Conservation (phyloP, 805 yeast species). For the Ogataea glucozyma region DNA sequence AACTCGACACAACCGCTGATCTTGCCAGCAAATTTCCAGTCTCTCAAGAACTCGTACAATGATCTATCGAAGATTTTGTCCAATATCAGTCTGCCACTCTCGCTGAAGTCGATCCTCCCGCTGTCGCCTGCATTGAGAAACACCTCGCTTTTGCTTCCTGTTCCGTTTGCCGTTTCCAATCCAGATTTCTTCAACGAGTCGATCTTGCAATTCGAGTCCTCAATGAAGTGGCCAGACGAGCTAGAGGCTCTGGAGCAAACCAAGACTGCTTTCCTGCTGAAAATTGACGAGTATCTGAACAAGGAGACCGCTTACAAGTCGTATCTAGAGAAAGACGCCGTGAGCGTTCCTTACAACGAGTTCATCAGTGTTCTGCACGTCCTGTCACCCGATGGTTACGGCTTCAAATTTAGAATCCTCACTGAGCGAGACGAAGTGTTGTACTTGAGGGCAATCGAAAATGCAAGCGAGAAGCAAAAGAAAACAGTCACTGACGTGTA, state of each 20-base stretch:
- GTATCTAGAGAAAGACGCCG: conserved; percentile 63
- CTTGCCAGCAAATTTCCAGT: conserved; percentile 43
- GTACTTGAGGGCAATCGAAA: conserved; percentile 69
- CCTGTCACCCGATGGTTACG: conserved; percentile 86
- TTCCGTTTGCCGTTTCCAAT: conserved; percentile 72
- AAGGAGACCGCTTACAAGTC: conserved; percentile 56
- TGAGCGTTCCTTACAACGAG: conserved; percentile 62
- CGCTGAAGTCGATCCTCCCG: conserved; percentile 70
- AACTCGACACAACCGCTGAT: conserved; percentile 49
- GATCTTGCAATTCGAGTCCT: conserved; percentile 83
- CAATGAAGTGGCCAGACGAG: conserved; percentile 96
- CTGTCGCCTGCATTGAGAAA: conserved; percentile 73
- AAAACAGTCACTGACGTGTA: conserved; percentile 61
- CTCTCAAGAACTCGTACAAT: conserved; percentile 52
- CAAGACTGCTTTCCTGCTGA: conserved; percentile 84
- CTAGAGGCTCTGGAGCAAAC: conserved; percentile 80
- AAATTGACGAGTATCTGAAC: conserved; percentile 51
- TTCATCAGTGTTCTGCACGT: conserved; percentile 61
- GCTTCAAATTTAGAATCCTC: conserved; percentile 72
- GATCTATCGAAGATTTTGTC: conserved; percentile 48
- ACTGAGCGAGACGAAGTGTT: conserved; percentile 83
- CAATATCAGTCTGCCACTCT: conserved; percentile 63
- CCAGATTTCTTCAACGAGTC: conserved; percentile 82
- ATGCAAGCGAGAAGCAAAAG: conserved; percentile 60
- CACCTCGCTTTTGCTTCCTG: conserved; percentile 76